A percentile compares a stretch with the other conserved stretches of the same genome.
phyloP scores from a whole-genome alignment of 2,329 filamentous ascomycete genomes.

The Ambrosiella cleistominuta region DNA sequence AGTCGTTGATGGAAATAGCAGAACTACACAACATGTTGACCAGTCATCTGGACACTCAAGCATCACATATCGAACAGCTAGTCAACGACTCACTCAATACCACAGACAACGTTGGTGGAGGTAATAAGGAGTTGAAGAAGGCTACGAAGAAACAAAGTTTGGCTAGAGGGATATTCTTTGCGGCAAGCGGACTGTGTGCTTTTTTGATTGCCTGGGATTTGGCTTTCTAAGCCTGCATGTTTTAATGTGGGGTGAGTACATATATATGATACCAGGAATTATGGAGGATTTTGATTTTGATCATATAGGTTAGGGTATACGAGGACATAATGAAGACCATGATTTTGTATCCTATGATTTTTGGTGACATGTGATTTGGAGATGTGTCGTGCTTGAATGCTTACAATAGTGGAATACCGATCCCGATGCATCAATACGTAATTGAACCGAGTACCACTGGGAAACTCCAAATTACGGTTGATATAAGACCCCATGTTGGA shows the following conservation, averaged over 20 bases:
- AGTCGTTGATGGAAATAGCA: conserved; percentile 79
- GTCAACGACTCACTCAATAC: conserved; percentile 70
- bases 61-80: conserved; percentile 75
- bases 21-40: conserved; percentile 82
- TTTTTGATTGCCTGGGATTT: conserved; percentile 66
- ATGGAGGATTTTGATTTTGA: not conserved
- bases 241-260: not conserved
- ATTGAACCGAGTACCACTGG: not conserved
- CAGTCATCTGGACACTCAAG: conserved; percentile 67
- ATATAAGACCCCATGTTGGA: conserved; percentile 1
- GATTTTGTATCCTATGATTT: too few relatives aligned
- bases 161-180: conserved; percentile 64
- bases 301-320: not conserved
- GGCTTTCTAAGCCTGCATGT: conserved; percentile 27
- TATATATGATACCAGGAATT: not conserved
- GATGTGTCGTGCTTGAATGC: too few relatives aligned
- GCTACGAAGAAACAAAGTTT: conserved; percentile 56
- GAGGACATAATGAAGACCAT: not conserved
- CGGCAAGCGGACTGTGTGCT: conserved; percentile 56
- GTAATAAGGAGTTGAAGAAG: conserved; percentile 80
- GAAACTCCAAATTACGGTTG: not conserved
- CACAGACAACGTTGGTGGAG: conserved; percentile 68
- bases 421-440: too few relatives aligned
- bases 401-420: too few relatives aligned
- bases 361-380: too few relatives aligned